Evolutionary conservation across 148 eudicot species (phyloP), one percentile per base, ranked within the genome.

Genomic region (Pharnaceum exiguum): DNA sequence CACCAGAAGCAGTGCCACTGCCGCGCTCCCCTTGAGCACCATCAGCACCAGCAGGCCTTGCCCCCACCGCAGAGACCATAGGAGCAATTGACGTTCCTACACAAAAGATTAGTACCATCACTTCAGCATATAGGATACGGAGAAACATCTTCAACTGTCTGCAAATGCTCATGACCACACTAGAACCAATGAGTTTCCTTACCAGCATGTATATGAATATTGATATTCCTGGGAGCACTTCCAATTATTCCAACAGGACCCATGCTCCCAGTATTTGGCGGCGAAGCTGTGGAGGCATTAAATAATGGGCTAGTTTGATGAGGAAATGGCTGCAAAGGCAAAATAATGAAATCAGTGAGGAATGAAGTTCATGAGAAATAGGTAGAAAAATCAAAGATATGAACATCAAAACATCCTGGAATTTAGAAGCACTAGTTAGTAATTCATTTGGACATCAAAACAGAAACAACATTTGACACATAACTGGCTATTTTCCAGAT

Each of bases 181-280:
- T 21, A 36, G n/a, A 39, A 37, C 7, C 5, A 27, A 35, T 25
- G 51, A n/a, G 44, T 15, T 24, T 40, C 9, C 77, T 58, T 74
- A 94, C 96, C 96, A 44, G 99, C 79, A 75, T 89, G 96, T 67
- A 94, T 83, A 69, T 89, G 99, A 53, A 94, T 86, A 58, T 89
- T 94, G 37, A 94, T 72, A 68, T 89, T 72, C 71, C 99, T 83
- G 38, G 95, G 83, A 46, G 76, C 69, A 48, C 68, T 65, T 52
- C 90, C 89, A 64, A 73, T 48, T 23, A 77, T 61, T 31, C 89
- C 96, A 73, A 76, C 65, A 68, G 95, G 83, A 65, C 83, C 87
- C 21, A 75, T 32, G 40, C 66, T 59, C 30, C 77, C 82, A 7
- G 79, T 51, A 70, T 65, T 82, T 43, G 79, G 23, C 31, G 86